phyloP scores from a whole-genome alignment of 495 filamentous ascomycete species.

The Penicillium bialowiezense region DNA sequence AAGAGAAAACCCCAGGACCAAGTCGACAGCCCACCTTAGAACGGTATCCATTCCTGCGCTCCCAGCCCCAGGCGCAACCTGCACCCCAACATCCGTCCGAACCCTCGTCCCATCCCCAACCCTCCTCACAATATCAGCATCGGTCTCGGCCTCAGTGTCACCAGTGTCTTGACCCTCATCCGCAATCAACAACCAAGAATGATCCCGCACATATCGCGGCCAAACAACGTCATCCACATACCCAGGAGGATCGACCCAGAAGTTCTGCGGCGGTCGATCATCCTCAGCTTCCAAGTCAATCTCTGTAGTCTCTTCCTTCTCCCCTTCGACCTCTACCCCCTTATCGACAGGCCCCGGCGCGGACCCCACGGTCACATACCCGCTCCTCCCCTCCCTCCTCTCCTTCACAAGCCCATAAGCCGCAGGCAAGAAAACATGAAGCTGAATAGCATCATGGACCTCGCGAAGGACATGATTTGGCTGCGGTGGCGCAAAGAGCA shows the following conservation, averaged over 20 bases:
- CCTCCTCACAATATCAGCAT: constrained; percentile 27
- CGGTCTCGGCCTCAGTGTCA: background rate
- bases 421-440: constrained; percentile 72
- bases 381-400: constrained; percentile 68
- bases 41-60: constrained; percentile 31
- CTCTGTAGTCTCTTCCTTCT: constrained; percentile 2
- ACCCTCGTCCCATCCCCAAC: constrained; percentile 34
- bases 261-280: constrained; percentile 60
- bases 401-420: constrained; percentile 56
- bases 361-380: constrained; percentile 78
- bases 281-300: constrained; percentile 38
- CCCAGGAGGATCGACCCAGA: constrained; percentile 90
- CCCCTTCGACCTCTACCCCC: background rate
- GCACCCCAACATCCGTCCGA: constrained; percentile 36
- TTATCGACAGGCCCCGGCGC: constrained; percentile 17
- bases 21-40: constrained; percentile 45
- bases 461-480: constrained; percentile 19
- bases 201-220: constrained; percentile 82
- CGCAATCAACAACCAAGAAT: constrained; percentile 69
- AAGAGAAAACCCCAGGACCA: constrained; percentile 29
- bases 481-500: constrained; percentile 60
- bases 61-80: constrained; percentile 38
- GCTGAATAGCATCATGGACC: constrained; percentile 60
- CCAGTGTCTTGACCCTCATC: constrained; percentile 55
- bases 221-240: constrained; percentile 96